Evolutionary conservation across 768 basidiomycete genomes (phyloP), one percentile per base, ranked within the genome.

Genomic region (Calocybe indica): DNA sequence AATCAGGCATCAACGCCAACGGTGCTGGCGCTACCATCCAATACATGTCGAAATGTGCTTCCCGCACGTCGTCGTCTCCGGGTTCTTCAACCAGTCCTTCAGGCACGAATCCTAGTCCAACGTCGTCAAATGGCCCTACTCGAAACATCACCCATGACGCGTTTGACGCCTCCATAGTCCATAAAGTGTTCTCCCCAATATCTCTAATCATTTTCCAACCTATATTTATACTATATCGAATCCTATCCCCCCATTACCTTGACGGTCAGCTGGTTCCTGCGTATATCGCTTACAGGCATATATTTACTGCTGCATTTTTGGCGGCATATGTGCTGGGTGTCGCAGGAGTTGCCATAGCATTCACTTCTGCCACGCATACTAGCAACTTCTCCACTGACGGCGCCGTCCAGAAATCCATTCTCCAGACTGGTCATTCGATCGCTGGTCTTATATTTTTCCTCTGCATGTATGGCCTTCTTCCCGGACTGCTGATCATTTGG

Each of bases 401-500:
- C 52, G 37, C 28, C 30, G 65, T 6, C 52, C 10, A 59, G 62
- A 37, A 52, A 57, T 37, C 43, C 54, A 71, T 67, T 50, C 55
- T 89, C 39, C 69, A 66, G 49, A 89, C 88, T 1, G 58, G 62
- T 6, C 89, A 91, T 57, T 79, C 83, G 31, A 70, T 73, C 58
- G 81, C 76, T 1, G 84, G 85, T 32, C 65, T 90, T 37, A 75
- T 74, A 12, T 73, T 91, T 11, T 86, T 85, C 58, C 49, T 78
- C 36, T 72, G 70, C 35, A 64, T 89, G 14, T 90, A 88, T 59
- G 68, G 64, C 31, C 36, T 80, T 37, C 52, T 79, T 12, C 83
- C 79, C 33, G 44, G 68, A 48, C 49, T 79, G 47, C 52, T 73
- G 52, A 48, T 69, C 58, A n/a, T 60, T 29, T 54, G 55, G 14